Base-by-base conservation (phyloP, 1,284 basidiomycete species). In the Heliocybe sulcata region DNA sequence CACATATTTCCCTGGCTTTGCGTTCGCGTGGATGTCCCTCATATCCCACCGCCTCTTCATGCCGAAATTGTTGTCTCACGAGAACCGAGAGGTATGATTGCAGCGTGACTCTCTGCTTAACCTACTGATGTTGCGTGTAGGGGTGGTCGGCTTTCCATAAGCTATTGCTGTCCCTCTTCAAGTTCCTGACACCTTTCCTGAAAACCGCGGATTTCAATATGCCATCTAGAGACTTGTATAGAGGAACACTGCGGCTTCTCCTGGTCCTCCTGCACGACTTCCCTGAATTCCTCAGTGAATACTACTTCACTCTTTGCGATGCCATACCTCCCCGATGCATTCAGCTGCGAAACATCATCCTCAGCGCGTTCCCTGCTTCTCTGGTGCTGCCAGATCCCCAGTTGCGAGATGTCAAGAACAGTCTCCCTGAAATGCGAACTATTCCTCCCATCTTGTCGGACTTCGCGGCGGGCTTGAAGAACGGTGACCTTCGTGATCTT, bases 121-220 rank as follows among this genome's bases (percentile, higher is more conserved):
- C 42, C 3, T 38, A 25, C 48, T 59, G 35, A 55, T 38, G 26
- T 8, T 27, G 33, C 16, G 52, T 58, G 3, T 57, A 91, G 84
- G 94, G 94, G 54, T 98, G 95, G 94, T 81, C 90, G 38, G 90
- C 94, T 42, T 99, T 97, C 81, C 94, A 98, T 75, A 92, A 94
- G 63, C 81, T 98, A 45, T 76, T 99, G 55, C 75, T 97, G 60
- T 94, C 94, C 51, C 81, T 98, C 48, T 89, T 99, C 77, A 92
- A 93, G 66, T 99, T 99, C 77, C 76, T 99, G 49, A 80, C 85
- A 14, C 94, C 95, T 1, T 95, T 99, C 80, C 78, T 99, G 63
- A 89, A 85, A 64, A 83, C 86, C 52, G 81, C 83, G 16, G 87
- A 93, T 64, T 77, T 98, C 58, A 83, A 90, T 59, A 79, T 85